phyloP scores from a whole-genome alignment of 495 filamentous ascomycete species.

The Lepraria neglecta region DNA sequence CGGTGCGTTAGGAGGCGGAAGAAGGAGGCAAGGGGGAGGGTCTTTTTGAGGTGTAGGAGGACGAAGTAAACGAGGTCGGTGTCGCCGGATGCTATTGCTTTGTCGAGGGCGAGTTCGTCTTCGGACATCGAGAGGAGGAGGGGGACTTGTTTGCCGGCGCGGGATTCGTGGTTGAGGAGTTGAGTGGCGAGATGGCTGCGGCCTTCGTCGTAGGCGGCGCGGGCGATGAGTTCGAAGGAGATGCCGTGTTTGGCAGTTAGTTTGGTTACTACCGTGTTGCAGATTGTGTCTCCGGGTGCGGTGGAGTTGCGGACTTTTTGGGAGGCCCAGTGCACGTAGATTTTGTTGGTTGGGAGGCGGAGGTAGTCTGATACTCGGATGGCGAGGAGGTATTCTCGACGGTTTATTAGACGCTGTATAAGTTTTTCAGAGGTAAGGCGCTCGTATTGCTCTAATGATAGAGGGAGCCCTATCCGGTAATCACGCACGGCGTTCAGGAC shows the following conservation, averaged over 20 bases:
- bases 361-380: constrained; percentile 85
- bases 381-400: constrained; percentile 86
- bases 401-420: constrained; percentile 75
- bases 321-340: constrained; percentile 95
- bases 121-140: constrained; percentile 94
- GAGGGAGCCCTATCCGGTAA: constrained; percentile 80
- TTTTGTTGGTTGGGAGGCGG: constrained; percentile 75
- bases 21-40: constrained; percentile 82
- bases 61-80: constrained; percentile 88
- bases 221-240: constrained; percentile 88
- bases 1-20: constrained; percentile 86
- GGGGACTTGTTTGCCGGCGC: constrained; percentile 90
- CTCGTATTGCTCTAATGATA: constrained; percentile 89
- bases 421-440: constrained; percentile 83
- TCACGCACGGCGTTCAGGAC: constrained; percentile 88
- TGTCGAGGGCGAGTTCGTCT: constrained; percentile 91
- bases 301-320: constrained; percentile 83
- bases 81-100: constrained; percentile 92
- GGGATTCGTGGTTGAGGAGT: constrained; percentile 85
- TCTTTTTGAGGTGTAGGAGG: constrained; percentile 81
- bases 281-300: constrained; percentile 83
- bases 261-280: constrained; percentile 77
- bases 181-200: constrained; percentile 79
- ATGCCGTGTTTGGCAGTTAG: constrained; percentile 82
- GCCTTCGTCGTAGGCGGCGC: constrained; percentile 93